Evolutionary conservation across 2,329 filamentous ascomycete species (phyloP).

Genomic region (Colletotrichum sp.): DNA sequence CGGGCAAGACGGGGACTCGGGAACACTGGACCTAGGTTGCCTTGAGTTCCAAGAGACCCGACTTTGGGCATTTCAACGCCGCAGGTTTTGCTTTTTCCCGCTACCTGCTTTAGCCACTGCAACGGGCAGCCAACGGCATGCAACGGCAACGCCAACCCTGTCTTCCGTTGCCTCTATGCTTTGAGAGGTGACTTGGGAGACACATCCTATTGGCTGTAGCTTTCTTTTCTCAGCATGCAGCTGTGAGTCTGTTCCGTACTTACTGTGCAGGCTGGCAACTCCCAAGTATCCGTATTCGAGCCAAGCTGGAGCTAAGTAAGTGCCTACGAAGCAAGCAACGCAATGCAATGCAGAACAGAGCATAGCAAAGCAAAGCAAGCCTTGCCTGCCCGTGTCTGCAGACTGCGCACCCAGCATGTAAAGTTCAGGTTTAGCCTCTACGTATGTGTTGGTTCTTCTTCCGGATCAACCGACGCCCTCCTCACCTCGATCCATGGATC

Average conservation of each 20-base stretch:
- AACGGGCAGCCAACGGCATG: neutral
- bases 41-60: neutral
- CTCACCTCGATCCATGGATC: neutral
- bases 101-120: neutral
- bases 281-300: neutral
- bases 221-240: neutral
- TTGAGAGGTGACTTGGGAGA: neutral
- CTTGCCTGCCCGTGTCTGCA: neutral
- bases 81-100: slow-evolving; percentile 13
- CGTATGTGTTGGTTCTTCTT: neutral
- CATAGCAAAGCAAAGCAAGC: neutral
- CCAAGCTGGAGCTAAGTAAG: neutral
- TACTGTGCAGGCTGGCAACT: neutral
- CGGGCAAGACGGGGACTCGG: neutral
- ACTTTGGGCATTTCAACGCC: neutral
- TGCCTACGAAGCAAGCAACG: neutral
- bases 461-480: neutral
- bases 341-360: neutral
- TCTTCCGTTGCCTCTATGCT: neutral
- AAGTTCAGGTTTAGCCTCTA: neutral
- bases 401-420: neutral
- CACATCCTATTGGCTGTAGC: neutral
- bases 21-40: neutral
- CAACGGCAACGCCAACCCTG: neutral
- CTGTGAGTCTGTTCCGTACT: neutral